A percentile compares a stretch with the other conserved stretches of the same genome.
These are phyloP conservation scores for Hypsizygus marmoreus DNA, from an alignment of 768 basidiomycete genomes.

Conservation along the genomic window DNA sequence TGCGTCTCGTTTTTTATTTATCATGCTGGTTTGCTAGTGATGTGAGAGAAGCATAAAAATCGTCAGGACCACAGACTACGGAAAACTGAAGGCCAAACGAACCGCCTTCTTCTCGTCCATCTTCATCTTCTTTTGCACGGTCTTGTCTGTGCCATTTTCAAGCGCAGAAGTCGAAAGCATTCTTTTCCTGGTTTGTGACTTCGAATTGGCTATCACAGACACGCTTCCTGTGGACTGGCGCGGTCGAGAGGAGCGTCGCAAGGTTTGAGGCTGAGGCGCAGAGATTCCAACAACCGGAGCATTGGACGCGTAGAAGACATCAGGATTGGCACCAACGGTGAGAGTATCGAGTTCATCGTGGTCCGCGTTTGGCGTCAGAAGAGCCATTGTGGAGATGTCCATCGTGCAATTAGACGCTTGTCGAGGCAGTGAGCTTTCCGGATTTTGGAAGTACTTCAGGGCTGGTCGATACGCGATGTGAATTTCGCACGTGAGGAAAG, in stretches of 20 bases:
- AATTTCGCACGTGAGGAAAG: too few species aligned
- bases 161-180: slow-evolving; percentile 13
- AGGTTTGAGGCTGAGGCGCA: background rate
- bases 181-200: slow-evolving; percentile 21
- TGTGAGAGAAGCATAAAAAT: background rate
- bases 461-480: too few species aligned
- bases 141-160: slow-evolving; percentile 20
- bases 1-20: slow-evolving; percentile 35
- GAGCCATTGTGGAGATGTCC: too few species aligned
- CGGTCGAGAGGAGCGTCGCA: slow-evolving; percentile 16
- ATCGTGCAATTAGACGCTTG: too few species aligned
- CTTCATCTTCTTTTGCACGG: slow-evolving; percentile 28
- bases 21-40: slow-evolving; percentile 40
- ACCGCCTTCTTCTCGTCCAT: slow-evolving; percentile 43
- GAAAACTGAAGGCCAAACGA: slow-evolving; percentile 2
- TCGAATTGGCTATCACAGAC: background rate
- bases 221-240: slow-evolving; percentile 11
- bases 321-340: background rate
- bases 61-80: background rate
- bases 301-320: slow-evolving; percentile 7
- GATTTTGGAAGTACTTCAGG: too few species aligned
- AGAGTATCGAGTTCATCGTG: slow-evolving; percentile 16
- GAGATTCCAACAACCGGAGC: slow-evolving; percentile 1
- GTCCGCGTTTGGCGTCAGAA: too few species aligned
- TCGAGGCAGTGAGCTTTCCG: too few species aligned